Evolutionary conservation across 352 stramenopile species (phyloP).

Genomic region (Phytophthora foliorum): DNA sequence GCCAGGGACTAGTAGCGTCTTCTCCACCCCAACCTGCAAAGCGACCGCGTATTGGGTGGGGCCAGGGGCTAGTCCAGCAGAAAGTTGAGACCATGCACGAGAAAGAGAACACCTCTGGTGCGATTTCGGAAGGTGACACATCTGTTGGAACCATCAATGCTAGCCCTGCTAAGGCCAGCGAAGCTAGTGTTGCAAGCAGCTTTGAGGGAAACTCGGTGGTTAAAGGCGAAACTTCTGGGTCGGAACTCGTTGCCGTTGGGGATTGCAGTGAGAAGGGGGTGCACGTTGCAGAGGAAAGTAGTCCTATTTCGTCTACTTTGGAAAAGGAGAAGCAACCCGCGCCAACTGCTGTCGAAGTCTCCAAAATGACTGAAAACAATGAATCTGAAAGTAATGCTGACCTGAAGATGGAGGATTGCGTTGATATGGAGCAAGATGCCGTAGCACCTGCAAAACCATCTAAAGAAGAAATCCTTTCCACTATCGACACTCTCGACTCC

Average conservation of each 20-base stretch:
- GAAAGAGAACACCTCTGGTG: conserved; percentile 14
- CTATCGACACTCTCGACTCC: conserved; percentile 82
- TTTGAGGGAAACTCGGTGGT: not conserved
- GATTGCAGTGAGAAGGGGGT: conserved; percentile 3
- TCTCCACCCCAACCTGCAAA: conserved; percentile 74
- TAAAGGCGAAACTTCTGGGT: conserved; percentile 12
- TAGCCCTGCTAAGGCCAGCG: conserved; percentile 10
- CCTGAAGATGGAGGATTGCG: conserved; percentile 5
- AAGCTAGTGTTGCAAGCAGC: conserved; percentile 6
- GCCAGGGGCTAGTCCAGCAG: conserved; percentile 74
- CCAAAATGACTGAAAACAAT: not conserved
- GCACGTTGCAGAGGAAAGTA: conserved; percentile 2
- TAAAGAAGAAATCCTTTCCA: conserved; percentile 85
- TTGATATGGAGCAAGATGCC: conserved; percentile 19
- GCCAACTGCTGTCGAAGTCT: not conserved
- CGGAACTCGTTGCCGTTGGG: not conserved
- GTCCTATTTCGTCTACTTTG: conserved; percentile 1
- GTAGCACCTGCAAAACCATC: conserved; percentile 39
- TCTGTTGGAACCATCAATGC: conserved; percentile 7
- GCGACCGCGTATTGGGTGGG: conserved; percentile 85
- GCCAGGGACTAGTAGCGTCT: conserved; percentile 79
- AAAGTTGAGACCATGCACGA: conserved; percentile 23
- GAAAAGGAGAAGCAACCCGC: conserved; percentile 24
- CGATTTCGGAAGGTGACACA: conserved; percentile 9
- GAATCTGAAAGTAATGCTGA: conserved; percentile 13